Conservation (phyloP, 768 basidiomycete species). For the Collybiopsis confluens region DNA sequence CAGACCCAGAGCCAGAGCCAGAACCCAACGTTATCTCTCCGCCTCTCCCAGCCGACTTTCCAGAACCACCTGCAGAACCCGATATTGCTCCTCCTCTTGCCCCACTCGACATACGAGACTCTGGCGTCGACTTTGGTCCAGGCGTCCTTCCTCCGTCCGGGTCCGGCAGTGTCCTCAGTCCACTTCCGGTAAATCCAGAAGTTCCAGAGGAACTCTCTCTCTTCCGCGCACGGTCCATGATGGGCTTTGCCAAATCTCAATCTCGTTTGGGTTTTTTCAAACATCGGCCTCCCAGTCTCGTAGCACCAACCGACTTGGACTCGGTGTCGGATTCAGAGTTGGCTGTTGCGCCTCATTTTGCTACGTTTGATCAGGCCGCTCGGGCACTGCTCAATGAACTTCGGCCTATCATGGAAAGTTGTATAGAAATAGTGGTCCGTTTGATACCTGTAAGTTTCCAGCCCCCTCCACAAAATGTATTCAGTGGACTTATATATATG, state of each 20-base stretch:
- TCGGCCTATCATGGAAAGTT: slow-evolving; percentile 3
- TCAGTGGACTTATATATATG: not conserved
- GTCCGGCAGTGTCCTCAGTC: not conserved
- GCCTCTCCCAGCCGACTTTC: too few relatives aligned
- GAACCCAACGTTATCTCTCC: too few relatives aligned
- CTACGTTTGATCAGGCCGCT: not conserved
- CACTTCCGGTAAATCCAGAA: not conserved
- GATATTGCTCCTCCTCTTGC: not conserved
- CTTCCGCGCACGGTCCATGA: not conserved
- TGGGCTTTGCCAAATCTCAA: slow-evolving; percentile 3
- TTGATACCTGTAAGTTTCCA: not conserved
- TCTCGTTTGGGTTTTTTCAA: not conserved
- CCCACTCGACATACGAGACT: not conserved
- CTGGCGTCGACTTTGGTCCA: slow-evolving; percentile 1
- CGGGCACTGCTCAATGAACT: not conserved
- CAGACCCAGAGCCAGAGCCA: too few relatives aligned
- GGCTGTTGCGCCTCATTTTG: not conserved
- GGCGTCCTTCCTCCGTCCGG: not conserved
- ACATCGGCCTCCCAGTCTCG: not conserved
- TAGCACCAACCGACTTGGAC: not conserved
- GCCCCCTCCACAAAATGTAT: not conserved
- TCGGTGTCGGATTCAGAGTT: not conserved
- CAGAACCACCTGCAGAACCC: too few relatives aligned
- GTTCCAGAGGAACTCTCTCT: not conserved
- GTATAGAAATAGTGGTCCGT: slow-evolving; percentile 2